Evolutionary conservation across 2,329 filamentous ascomycete species (phyloP).

Genomic region (Xylaria digitata): DNA sequence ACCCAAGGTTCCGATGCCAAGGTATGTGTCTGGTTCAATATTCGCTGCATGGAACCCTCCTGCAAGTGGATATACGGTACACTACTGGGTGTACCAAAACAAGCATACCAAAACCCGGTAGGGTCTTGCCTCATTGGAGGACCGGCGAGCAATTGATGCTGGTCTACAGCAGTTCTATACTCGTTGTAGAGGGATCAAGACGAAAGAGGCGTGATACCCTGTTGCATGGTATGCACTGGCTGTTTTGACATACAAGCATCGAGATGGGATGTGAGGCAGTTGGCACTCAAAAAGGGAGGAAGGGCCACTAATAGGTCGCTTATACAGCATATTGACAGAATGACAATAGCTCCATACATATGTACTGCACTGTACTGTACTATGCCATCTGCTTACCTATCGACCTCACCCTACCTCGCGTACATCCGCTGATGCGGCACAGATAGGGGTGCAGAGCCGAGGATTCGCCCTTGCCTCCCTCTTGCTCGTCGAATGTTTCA

Average conservation of each 20-base stretch:
- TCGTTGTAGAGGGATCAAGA: conserved; percentile 18
- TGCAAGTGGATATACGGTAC: conserved; percentile 19
- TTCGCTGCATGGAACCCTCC: conserved; percentile 41
- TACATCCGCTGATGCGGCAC: conserved; percentile 14
- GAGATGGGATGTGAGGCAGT: conserved; percentile 15
- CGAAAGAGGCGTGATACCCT: conserved; percentile 26
- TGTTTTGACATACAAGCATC: conserved; percentile 29
- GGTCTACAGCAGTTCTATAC: conserved; percentile 25
- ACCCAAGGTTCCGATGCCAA: conserved; percentile 39
- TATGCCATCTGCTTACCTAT: conserved; percentile 25
- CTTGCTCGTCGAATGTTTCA: conserved; percentile 19
- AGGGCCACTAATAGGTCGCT: conserved; percentile 13
- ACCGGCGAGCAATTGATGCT: conserved; percentile 29
- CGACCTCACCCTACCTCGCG: conserved; percentile 21
- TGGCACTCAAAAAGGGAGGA: conserved; percentile 2
- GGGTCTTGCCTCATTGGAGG: conserved; percentile 34
- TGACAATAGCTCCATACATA: conserved; percentile 25
- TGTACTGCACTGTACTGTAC: conserved; percentile 16
- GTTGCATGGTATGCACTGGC: conserved; percentile 22
- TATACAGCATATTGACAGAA: conserved; percentile 22
- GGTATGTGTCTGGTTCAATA: conserved; percentile 35
- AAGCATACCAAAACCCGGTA: conserved; percentile 31
- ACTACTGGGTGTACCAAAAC: conserved; percentile 31
- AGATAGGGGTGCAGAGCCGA: conserved; percentile 31
- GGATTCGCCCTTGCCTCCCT: conserved; percentile 17